Conservation (phyloP, 495 filamentous ascomycete genomes). For the Penicillium argentinense region DNA sequence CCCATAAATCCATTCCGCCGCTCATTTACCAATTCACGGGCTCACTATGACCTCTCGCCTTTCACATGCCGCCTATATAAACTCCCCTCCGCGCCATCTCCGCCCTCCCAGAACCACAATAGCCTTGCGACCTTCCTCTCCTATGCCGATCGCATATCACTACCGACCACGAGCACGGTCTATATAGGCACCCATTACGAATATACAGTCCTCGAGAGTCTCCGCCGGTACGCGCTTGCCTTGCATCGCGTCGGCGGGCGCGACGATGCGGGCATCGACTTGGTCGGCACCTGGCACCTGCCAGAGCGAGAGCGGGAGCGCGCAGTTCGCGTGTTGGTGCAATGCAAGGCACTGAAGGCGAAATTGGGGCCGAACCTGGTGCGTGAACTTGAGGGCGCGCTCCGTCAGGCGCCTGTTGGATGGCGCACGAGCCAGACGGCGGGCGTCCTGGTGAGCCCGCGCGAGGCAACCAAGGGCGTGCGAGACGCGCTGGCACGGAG, state of each 20-base stretch:
- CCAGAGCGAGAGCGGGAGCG: conserved; percentile 40
- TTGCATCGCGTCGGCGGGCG: conserved; percentile 72
- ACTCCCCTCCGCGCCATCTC: conserved; percentile 38
- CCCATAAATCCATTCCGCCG: conserved; percentile 5
- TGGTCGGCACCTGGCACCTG: conserved; percentile 76
- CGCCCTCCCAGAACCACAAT: conserved; percentile 57
- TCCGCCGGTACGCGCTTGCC: conserved; percentile 61
- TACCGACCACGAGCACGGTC: conserved; percentile 38
- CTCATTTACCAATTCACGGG: conserved; percentile 16
- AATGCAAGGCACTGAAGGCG: conserved; percentile 72
- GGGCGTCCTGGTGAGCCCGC: conserved; percentile 60
- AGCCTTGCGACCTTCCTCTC: conserved; percentile 69
- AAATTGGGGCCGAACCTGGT: conserved; percentile 64
- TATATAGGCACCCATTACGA: conserved; percentile 60
- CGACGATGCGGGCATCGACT: conserved; percentile 79
- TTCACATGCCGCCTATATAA: conserved; percentile 46
- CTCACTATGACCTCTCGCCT: conserved; percentile 22
- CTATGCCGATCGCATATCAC: conserved; percentile 57
- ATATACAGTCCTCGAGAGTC: conserved; percentile 68
- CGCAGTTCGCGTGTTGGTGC: conserved; percentile 65
- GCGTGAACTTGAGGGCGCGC: conserved; percentile 83
- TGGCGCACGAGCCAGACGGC: conserved; percentile 62
- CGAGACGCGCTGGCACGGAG: conserved; percentile 66
- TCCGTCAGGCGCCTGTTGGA: conserved; percentile 65
- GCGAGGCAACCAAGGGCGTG: conserved; percentile 57